Percentiles rank a stretch among this genome's conserved stretches.
Evolutionary conservation across 495 filamentous ascomycete species (phyloP).

Genomic region (Astrothelium macrocarpum): DNA sequence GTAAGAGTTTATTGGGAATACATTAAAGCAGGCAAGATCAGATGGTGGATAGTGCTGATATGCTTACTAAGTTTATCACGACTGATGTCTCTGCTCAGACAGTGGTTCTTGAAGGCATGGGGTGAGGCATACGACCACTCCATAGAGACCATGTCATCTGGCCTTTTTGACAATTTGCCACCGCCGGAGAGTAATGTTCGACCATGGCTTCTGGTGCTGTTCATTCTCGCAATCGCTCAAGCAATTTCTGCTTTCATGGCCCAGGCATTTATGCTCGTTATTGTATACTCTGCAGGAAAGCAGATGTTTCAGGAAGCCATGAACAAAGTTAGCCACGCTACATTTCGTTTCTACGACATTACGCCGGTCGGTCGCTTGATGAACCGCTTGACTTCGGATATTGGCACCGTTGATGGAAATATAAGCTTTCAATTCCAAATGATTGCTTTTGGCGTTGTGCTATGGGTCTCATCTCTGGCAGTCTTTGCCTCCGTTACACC

Average conservation of each 20-base stretch:
- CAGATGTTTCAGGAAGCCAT: conserved; percentile 60
- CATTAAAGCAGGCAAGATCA: conserved; percentile 62
- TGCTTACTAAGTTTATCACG: conserved; percentile 50
- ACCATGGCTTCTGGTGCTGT: conserved; percentile 64
- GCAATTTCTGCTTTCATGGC: conserved; percentile 45
- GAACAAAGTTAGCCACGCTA: conserved; percentile 59
- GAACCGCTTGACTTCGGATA: conserved; percentile 80
- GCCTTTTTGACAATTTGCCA: conserved; percentile 49
- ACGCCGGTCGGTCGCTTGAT: conserved; percentile 76
- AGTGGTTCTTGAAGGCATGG: conserved; percentile 81
- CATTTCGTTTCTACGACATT: conserved; percentile 79
- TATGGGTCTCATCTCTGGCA: conserved; percentile 59
- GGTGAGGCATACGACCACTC: conserved; percentile 57
- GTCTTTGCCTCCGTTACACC: conserved; percentile 71
- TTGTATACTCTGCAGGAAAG: conserved; percentile 66
- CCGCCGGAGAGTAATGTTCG: conserved; percentile 54
- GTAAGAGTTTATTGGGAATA: conserved; percentile 71
- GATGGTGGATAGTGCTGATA: conserved; percentile 59
- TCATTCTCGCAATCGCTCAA: conserved; percentile 49
- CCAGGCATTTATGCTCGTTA: conserved; percentile 53
- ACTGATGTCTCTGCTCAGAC: conserved; percentile 47
- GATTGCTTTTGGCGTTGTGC: conserved; percentile 53
- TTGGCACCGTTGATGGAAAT: conserved; percentile 70
- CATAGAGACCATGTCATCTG: conserved; percentile 22
- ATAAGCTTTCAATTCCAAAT: conserved; percentile 59